Evolutionary conservation across 2,329 filamentous ascomycete genomes (phyloP), one percentile per base, ranked within the genome.

Genomic region (Beauveria varroae): DNA sequence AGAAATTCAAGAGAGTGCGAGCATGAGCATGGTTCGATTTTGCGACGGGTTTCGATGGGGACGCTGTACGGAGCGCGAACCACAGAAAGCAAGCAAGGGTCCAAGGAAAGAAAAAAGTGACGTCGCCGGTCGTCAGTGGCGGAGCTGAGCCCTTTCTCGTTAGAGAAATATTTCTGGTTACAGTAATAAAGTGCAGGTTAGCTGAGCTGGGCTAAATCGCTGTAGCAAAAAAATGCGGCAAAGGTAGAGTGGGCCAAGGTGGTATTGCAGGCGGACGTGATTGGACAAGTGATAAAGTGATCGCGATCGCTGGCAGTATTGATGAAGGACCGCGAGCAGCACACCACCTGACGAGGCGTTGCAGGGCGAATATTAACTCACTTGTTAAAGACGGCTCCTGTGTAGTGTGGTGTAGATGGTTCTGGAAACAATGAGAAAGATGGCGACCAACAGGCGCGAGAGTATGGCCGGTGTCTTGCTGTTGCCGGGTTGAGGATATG

Each of bases 1-100:
- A 26, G 34, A 43, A 37, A 28, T 46, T 9, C 34, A 53, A 37
- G 6, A 37, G 28, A 16, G 8, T 20, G 24, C 26, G 2, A 60
- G 46, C 57, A 60, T 58, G 56, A 60, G 46, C 57, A 60, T 58
- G 56, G 30, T 43, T 60, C 30, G 49, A 60, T 54, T 54, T 44
- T 30, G 57, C 9, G 24, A n/a, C 34, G 49, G 28, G 37, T 41
- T 49, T 40, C 16, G 40, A 34, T 60, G 49, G 26, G 53, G 28
- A 59, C 41, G 26, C 50, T 60, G 51, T 14, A 46, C 37, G 57
- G 37, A 59, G 57, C 24, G 49, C 50, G 22, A 37, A 50, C 49
- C 47, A 53, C 37, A 24, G 4, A 41, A 41, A 20, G 28, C 8
- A 22, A 18, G 26, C 40, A 47, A 46, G 47, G 57, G 49, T 52